Percentiles rank a stretch among this genome's conserved stretches.
Conservation (phyloP, 495 filamentous ascomycete species). For the Margaritispora aquatica region DNA sequence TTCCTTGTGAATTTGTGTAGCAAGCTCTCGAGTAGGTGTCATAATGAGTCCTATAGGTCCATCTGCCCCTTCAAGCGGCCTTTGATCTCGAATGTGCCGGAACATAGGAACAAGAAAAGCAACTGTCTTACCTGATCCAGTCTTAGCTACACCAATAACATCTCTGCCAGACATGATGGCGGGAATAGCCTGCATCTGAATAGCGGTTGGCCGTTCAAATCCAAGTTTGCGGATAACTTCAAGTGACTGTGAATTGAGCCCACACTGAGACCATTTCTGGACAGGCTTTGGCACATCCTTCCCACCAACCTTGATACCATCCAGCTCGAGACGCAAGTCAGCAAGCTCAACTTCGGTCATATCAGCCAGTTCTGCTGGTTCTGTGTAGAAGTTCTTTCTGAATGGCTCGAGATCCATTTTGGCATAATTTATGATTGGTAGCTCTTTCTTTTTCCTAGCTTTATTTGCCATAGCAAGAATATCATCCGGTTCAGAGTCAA, state of each 20-base stretch:
- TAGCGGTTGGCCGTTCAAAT: slow-evolving; percentile 86
- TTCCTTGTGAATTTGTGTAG: slow-evolving; percentile 90
- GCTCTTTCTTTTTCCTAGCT: slow-evolving; percentile 90
- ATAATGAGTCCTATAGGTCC: slow-evolving; percentile 86
- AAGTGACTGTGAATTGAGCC: slow-evolving; percentile 77
- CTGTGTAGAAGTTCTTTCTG: slow-evolving; percentile 89
- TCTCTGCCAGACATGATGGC: slow-evolving; percentile 95
- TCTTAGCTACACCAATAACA: slow-evolving; percentile 95
- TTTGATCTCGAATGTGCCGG: slow-evolving; percentile 92
- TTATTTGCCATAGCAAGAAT: slow-evolving; percentile 84
- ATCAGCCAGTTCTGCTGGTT: slow-evolving; percentile 73
- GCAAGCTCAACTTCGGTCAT: slow-evolving; percentile 84
- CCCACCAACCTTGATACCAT: slow-evolving; percentile 88
- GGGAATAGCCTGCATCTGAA: slow-evolving; percentile 92
- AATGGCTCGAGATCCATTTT: slow-evolving; percentile 83
- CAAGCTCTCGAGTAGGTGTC: slow-evolving; percentile 92
- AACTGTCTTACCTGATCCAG: slow-evolving; percentile 97
- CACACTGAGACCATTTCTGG: slow-evolving; percentile 94
- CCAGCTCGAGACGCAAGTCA: slow-evolving; percentile 76
- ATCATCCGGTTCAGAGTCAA: slow-evolving; percentile 71
- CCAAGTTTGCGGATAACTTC: slow-evolving; percentile 78
- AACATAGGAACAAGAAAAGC: slow-evolving; percentile 96
- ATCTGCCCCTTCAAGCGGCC: slow-evolving; percentile 73
- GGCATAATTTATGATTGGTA: slow-evolving; percentile 75
- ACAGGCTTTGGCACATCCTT: slow-evolving; percentile 87